phyloP scores from a whole-genome alignment of 768 basidiomycete species.

The Pisolithus sp. region DNA sequence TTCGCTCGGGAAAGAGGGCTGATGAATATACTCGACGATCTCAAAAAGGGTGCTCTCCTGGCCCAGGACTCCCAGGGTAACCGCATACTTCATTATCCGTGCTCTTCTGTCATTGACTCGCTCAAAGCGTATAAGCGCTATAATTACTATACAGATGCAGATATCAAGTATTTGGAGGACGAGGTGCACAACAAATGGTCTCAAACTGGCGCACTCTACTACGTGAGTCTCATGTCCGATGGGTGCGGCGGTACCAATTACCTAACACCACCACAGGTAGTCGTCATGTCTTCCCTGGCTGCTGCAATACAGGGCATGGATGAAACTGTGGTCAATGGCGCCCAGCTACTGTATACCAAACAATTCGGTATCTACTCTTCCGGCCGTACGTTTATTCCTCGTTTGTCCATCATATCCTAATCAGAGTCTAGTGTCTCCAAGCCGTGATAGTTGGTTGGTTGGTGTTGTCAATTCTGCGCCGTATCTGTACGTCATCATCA shows the following conservation, averaged over 20 bases:
- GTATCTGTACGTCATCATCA: slow-evolving; percentile 29
- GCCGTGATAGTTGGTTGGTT: slow-evolving; percentile 58
- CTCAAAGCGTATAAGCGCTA: slow-evolving; percentile 30
- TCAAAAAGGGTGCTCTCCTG: slow-evolving; percentile 63
- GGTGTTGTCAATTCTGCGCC: slow-evolving; percentile 61
- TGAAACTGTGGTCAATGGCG: slow-evolving; percentile 33
- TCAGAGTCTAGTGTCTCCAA: slow-evolving; percentile 10
- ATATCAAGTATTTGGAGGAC: slow-evolving; percentile 31
- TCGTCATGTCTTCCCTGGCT: slow-evolving; percentile 57
- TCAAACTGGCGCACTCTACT: slow-evolving; percentile 37
- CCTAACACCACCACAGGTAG: slow-evolving; percentile 38
- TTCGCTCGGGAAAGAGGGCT: slow-evolving; percentile 39
- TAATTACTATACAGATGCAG: slow-evolving; percentile 32
- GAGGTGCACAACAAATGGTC: slow-evolving; percentile 39
- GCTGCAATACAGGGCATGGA: slow-evolving; percentile 59
- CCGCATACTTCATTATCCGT: slow-evolving; percentile 32
- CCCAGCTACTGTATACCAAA: slow-evolving; percentile 33
- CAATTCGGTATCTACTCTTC: slow-evolving; percentile 40
- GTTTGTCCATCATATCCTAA: background rate
- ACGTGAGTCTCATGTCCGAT: slow-evolving; percentile 8
- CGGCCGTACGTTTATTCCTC: background rate
- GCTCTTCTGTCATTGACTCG: slow-evolving; percentile 29
- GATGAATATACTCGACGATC: slow-evolving; percentile 34
- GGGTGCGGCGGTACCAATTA: background rate
- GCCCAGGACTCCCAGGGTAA: slow-evolving; percentile 55